Conservation (phyloP, 306 rosid genomes). For the Erythrophleum fordii region DNA sequence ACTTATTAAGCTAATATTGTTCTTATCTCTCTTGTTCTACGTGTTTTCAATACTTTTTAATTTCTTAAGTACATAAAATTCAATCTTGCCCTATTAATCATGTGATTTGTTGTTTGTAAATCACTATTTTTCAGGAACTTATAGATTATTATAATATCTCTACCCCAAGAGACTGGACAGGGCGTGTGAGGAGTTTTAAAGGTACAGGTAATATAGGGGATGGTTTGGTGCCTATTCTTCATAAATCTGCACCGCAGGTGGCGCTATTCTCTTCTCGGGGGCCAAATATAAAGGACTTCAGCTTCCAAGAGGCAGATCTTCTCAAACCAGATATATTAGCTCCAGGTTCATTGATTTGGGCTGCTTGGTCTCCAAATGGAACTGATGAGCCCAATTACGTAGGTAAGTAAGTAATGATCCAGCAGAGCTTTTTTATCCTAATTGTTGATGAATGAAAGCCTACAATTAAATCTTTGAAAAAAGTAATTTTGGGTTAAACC, state of each 20-base stretch:
- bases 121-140: conserved; percentile 70
- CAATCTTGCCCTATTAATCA: conserved; percentile 25
- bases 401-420: conserved; percentile 65
- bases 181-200: conserved; percentile 87
- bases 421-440: conserved; percentile 1
- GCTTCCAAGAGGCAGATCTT: conserved; percentile 97
- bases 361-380: conserved; percentile 99
- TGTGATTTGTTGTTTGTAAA: conserved; percentile 37
- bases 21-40: conserved; percentile 15
- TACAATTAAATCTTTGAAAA: background rate
- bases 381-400: conserved; percentile 91
- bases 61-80: conserved; percentile 26
- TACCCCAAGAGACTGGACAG: conserved; percentile 97
- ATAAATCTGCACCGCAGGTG: conserved; percentile 98
- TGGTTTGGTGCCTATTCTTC: conserved; percentile 88
- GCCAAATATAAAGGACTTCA: conserved; percentile 90
- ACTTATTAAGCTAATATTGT: conserved; percentile 24
- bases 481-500: background rate
- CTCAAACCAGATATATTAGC: conserved; percentile 98
- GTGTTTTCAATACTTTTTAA: background rate
- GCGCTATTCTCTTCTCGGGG: conserved; percentile 96
- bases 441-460: conserved; percentile 25
- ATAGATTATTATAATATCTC: conserved; percentile 85
- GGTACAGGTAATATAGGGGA: conserved; percentile 87
- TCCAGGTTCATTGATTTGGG: conserved; percentile 99